A percentile compares a stretch with the other conserved stretches of the same genome.
phyloP scores from a whole-genome alignment of 768 basidiomycete species.

The Coprinellus aureogranulatus region DNA sequence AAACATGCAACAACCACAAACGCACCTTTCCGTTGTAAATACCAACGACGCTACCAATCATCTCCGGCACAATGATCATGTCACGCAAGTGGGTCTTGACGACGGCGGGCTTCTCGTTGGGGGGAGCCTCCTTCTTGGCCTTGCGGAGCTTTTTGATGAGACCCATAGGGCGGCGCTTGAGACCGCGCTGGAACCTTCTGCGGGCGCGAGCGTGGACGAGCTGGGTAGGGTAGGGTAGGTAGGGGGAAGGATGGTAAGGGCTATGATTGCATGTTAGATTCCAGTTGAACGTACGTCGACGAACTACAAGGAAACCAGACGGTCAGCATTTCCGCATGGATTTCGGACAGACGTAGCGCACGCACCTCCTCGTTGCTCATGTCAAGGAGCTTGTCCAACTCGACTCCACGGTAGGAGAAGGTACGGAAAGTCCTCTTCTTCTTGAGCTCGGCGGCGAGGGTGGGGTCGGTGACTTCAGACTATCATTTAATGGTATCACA shows the following conservation, averaged over 20 bases:
- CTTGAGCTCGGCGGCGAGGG: conserved; percentile 95
- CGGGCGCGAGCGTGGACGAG: conserved; percentile 98
- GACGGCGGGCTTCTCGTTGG: conserved; percentile 97
- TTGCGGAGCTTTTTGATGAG: conserved; percentile 99
- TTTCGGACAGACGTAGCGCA: conserved; percentile 15
- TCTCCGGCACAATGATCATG: conserved; percentile 99
- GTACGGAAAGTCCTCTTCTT: conserved; percentile 99
- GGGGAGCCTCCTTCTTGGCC: conserved; percentile 98
- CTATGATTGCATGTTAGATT: no score
- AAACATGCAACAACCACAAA: conserved; percentile 11
- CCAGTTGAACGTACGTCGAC: conserved; percentile 59
- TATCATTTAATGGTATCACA: conserved; percentile 23
- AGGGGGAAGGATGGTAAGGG: no score
- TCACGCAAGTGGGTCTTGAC: conserved; percentile 99
- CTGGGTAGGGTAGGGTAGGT: no score
- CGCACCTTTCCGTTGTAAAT: conserved; percentile 96
- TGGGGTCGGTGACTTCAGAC: conserved; percentile 93
- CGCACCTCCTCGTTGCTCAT: conserved; percentile 92
- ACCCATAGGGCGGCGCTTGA: conserved; percentile 97
- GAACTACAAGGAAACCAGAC: conserved; percentile 48
- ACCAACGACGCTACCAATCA: conserved; percentile 97
- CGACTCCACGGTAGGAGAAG: conserved; percentile 96
- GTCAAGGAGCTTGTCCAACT: conserved; percentile 97
- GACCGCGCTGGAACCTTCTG: conserved; percentile 97
- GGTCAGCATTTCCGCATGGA: neutral